phyloP scores from a whole-genome alignment of 768 basidiomycete genomes.

The Hypholoma fasciculare region DNA sequence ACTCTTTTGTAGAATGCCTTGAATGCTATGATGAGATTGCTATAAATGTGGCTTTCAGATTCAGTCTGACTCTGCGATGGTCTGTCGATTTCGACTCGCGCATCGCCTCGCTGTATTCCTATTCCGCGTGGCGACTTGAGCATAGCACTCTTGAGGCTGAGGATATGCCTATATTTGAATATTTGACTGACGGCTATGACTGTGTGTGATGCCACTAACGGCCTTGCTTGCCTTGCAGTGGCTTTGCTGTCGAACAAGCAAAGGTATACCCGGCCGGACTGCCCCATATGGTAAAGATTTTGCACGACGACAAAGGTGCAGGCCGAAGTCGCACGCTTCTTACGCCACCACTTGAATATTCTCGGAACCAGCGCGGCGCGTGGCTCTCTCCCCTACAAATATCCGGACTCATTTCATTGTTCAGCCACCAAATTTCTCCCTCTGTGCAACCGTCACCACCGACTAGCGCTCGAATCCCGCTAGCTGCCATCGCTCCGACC shows the following conservation, averaged over 20 bases:
- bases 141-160: too few species aligned
- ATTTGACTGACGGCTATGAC: too few species aligned
- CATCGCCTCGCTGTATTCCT: neutral
- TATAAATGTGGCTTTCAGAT: neutral
- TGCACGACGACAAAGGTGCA: neutral
- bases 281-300: slow-evolving; percentile 3
- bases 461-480: neutral
- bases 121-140: neutral
- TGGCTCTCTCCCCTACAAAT: neutral
- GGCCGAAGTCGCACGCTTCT: neutral
- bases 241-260: too few species aligned
- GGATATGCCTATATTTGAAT: too few species aligned
- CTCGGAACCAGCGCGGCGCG: slow-evolving; percentile 4
- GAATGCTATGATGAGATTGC: neutral
- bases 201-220: too few species aligned
- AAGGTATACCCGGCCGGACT: neutral
- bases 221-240: too few species aligned
- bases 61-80: neutral
- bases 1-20: slow-evolving; percentile 4
- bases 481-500: neutral
- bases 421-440: neutral
- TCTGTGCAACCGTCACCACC: neutral
- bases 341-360: slow-evolving; percentile 7
- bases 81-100: neutral
- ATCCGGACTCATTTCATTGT: neutral